Evolutionary conservation across 805 yeast genomes (phyloP).

Genomic region (Teunomyces lycoperdinae): DNA sequence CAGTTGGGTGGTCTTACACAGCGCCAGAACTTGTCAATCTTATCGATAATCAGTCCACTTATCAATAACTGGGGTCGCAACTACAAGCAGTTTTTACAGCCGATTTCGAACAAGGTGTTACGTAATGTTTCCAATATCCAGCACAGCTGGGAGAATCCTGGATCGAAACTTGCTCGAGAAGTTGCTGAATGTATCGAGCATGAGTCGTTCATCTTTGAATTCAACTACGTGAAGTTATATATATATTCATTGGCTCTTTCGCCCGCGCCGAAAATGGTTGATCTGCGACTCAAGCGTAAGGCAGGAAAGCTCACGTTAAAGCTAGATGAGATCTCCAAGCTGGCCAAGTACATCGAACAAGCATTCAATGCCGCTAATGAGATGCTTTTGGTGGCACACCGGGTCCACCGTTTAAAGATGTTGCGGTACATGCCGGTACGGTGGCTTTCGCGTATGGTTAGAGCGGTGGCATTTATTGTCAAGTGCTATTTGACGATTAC

Average conservation of each 20-base stretch:
- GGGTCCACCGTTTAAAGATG: conserved; percentile 63
- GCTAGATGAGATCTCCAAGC: conserved; percentile 66
- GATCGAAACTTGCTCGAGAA: conserved; percentile 38
- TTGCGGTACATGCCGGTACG: conserved; percentile 84
- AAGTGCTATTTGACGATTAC: conserved; percentile 75
- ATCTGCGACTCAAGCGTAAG: conserved; percentile 13
- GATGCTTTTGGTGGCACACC: conserved; percentile 63
- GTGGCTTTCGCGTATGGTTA: conserved; percentile 82
- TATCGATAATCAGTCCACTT: conserved; percentile 72
- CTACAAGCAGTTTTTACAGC: conserved; percentile 53
- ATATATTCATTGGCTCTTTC: conserved; percentile 79
- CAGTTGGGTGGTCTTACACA: conserved; percentile 51
- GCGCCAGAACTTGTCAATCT: conserved; percentile 65
- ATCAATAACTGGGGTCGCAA: conserved; percentile 75
- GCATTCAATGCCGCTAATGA: conserved; percentile 86
- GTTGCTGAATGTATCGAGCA: conserved; percentile 48
- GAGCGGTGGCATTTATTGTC: conserved; percentile 87
- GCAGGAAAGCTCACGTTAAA: conserved; percentile 35
- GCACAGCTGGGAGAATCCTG: conserved; percentile 20
- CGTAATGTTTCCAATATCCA: conserved; percentile 25
- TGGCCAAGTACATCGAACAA: conserved; percentile 73
- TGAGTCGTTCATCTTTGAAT: conserved; percentile 78
- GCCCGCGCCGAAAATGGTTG: conserved; percentile 27
- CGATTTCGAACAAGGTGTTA: conserved; percentile 28
- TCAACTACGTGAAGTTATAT: conserved; percentile 78